Conservation (phyloP, 2,329 filamentous ascomycete species). For the Colletotrichum sp. region DNA sequence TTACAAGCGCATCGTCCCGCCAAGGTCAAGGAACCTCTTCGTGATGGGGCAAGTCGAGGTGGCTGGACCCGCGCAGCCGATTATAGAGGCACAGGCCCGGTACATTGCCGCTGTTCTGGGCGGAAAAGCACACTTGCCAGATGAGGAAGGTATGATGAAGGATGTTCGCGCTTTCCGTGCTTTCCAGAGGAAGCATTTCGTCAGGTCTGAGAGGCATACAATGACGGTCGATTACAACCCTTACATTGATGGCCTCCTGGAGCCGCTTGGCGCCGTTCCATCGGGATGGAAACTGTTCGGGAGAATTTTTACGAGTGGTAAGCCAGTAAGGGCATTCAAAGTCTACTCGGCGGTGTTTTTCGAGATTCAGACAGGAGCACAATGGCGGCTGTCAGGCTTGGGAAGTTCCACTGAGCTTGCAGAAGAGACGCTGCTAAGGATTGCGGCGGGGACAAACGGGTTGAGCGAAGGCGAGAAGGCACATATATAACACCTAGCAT, state of each 20-base stretch:
- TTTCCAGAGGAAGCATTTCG: slow-evolving; percentile 29
- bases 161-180: slow-evolving; percentile 30
- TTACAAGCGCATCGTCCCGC: slow-evolving; percentile 35
- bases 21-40: slow-evolving; percentile 35
- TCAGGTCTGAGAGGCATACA: slow-evolving; percentile 36
- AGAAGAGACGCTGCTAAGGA: slow-evolving; percentile 34
- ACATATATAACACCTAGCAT: background rate
- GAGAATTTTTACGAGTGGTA: slow-evolving; percentile 27
- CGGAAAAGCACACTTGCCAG: slow-evolving; percentile 28
- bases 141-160: slow-evolving; percentile 28
- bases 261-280: slow-evolving; percentile 35
- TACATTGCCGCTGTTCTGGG: slow-evolving; percentile 34
- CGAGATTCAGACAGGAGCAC: slow-evolving; percentile 36
- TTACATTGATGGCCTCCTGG: slow-evolving; percentile 37
- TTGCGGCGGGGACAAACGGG: slow-evolving; percentile 25
- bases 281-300: slow-evolving; percentile 31
- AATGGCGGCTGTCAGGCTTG: slow-evolving; percentile 39
- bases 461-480: slow-evolving; percentile 30
- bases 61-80: slow-evolving; percentile 33
- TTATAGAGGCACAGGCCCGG: slow-evolving; percentile 38
- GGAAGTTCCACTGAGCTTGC: slow-evolving; percentile 33
- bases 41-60: slow-evolving; percentile 37
- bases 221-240: slow-evolving; percentile 29
- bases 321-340: slow-evolving; percentile 28
- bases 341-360: slow-evolving; percentile 39